Evolutionary conservation across 1,139 yeast genomes (phyloP).

Genomic region (Suhomyces bribrorum): DNA sequence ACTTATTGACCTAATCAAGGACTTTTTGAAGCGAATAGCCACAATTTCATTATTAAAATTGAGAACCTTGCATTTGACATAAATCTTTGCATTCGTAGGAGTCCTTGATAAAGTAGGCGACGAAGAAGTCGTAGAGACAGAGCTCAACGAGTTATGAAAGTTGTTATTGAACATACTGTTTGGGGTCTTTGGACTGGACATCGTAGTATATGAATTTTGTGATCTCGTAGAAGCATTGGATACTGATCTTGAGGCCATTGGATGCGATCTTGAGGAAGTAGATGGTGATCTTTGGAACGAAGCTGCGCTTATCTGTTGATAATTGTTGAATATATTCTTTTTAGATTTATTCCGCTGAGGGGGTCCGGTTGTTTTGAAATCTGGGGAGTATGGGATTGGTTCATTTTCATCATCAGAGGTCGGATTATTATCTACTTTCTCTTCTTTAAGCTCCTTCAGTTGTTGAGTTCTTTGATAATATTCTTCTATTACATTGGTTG

Average conservation of each 20-base stretch:
- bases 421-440: slow-evolving; percentile 4
- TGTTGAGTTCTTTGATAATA: slow-evolving; percentile 9
- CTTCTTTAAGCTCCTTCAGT: slow-evolving; percentile 8
- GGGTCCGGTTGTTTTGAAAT: neutral
- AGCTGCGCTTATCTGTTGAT: slow-evolving; percentile 20
- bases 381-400: slow-evolving; percentile 7
- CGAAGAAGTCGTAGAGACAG: slow-evolving; percentile 6
- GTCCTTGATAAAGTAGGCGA: slow-evolving; percentile 9
- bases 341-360: slow-evolving; percentile 20
- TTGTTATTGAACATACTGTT: slow-evolving; percentile 7
- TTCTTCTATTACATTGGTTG: slow-evolving; percentile 17
- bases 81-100: slow-evolving; percentile 7
- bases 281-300: slow-evolving; percentile 10
- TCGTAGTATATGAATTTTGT: slow-evolving; percentile 2
- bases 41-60: slow-evolving; percentile 31
- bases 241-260: neutral
- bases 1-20: slow-evolving; percentile 24
- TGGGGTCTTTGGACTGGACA: slow-evolving; percentile 8
- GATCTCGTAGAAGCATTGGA: slow-evolving; percentile 3
- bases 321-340: slow-evolving; percentile 25
- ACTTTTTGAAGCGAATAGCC: slow-evolving; percentile 30
- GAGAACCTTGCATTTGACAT: slow-evolving; percentile 32
- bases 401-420: slow-evolving; percentile 8
- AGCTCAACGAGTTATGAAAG: slow-evolving; percentile 9
- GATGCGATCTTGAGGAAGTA: slow-evolving; percentile 1